Conservation (phyloP, 352 stramenopile genomes). For the Phytophthora citricola region DNA sequence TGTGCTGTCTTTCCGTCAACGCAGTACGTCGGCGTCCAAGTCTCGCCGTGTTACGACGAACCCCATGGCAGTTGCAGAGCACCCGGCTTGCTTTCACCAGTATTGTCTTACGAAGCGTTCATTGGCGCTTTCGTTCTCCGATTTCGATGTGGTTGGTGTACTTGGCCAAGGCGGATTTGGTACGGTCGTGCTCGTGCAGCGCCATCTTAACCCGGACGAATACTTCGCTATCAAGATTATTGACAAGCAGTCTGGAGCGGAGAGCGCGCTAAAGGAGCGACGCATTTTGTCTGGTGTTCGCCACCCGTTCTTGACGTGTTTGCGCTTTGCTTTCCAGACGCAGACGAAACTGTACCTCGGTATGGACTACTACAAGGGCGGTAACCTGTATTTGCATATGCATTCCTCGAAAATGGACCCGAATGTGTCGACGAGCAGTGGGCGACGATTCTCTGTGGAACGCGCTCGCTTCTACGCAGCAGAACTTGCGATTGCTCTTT, state of each 20-base stretch:
- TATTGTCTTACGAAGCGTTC: slow-evolving; percentile 85
- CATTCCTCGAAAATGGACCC: slow-evolving; percentile 86
- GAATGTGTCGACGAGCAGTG: slow-evolving; percentile 76
- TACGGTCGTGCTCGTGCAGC: slow-evolving; percentile 84
- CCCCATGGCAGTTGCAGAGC: slow-evolving; percentile 78
- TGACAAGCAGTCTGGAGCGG: slow-evolving; percentile 80
- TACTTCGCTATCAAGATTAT: slow-evolving; percentile 92
- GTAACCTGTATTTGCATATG: slow-evolving; percentile 90
- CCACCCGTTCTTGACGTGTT: slow-evolving; percentile 81
- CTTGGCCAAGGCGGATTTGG: slow-evolving; percentile 81
- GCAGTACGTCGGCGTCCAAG: slow-evolving; percentile 46
- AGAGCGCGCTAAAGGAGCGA: slow-evolving; percentile 78
- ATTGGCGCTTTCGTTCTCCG: slow-evolving; percentile 81
- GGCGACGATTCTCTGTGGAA: slow-evolving; percentile 72
- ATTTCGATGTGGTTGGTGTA: slow-evolving; percentile 89
- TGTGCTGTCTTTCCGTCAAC: slow-evolving; percentile 85
- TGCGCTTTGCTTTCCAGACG: slow-evolving; percentile 90
- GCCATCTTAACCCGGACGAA: slow-evolving; percentile 76
- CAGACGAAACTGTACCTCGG: slow-evolving; percentile 84
- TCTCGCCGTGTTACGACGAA: slow-evolving; percentile 69
- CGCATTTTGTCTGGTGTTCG: slow-evolving; percentile 79
- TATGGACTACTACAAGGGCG: slow-evolving; percentile 88
- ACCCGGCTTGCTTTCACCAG: slow-evolving; percentile 84
- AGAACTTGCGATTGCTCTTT: slow-evolving; percentile 86
- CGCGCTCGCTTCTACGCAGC: slow-evolving; percentile 87